A percentile compares a stretch with the other conserved stretches of the same genome.
phyloP scores from a whole-genome alignment of 78 protist genomes.

The Dictyostelium capitatum region DNA sequence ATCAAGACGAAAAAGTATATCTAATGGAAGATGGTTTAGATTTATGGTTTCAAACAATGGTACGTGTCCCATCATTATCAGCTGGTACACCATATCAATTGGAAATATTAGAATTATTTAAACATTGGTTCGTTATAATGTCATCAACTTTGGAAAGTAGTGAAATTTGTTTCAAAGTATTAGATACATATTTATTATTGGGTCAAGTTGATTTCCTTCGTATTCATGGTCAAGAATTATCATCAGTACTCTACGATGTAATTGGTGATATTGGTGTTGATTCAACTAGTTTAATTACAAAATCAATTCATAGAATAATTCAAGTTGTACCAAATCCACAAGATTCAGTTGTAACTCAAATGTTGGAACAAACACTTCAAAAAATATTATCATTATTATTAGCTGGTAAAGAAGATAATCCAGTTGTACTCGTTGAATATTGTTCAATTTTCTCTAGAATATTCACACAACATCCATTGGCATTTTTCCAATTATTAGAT shows the following conservation, averaged over 20 bases:
- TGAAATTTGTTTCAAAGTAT: constrained; percentile 4
- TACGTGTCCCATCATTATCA: not conserved
- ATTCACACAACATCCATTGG: not conserved
- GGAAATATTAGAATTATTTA: not conserved
- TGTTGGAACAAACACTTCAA: not conserved
- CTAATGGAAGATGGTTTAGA: constrained; percentile 54
- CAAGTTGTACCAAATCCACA: constrained; percentile 25
- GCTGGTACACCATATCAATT: not conserved
- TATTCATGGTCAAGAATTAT: not conserved
- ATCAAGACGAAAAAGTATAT: not conserved
- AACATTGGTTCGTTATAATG: not conserved
- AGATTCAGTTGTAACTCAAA: not conserved
- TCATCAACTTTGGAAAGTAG: not conserved
- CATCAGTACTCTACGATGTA: not conserved
- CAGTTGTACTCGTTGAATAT: not conserved
- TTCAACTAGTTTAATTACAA: not conserved
- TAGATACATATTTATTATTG: constrained; percentile 38
- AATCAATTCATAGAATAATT: constrained; percentile 23
- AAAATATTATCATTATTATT: not conserved
- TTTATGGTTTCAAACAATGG: constrained; percentile 24
- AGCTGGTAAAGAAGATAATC: not conserved
- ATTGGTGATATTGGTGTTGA: constrained; percentile 33
- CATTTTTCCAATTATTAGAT: constrained; percentile 40
- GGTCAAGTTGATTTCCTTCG: constrained; percentile 26
- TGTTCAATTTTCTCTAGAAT: constrained; percentile 23